A percentile compares a stretch with the other conserved stretches of the same genome.
phyloP scores from a whole-genome alignment of 768 basidiomycete genomes.

The Lepiota venenata region DNA sequence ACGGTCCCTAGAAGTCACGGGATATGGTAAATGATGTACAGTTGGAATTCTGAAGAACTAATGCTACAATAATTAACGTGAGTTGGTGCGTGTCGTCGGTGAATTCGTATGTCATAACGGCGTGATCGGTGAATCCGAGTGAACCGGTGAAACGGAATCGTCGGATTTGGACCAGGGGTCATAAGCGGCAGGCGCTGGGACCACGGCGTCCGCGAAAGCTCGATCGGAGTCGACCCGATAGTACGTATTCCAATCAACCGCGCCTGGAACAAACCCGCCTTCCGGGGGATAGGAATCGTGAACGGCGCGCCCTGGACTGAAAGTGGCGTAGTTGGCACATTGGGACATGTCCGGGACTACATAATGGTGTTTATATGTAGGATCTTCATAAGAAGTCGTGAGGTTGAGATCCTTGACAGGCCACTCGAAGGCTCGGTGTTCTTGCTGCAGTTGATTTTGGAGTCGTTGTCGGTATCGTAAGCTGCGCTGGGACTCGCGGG shows the following conservation, averaged over 20 bases:
- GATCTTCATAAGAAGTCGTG: background rate
- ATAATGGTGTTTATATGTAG: background rate
- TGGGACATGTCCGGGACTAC: background rate
- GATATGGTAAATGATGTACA: background rate
- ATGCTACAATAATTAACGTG: slow-evolving; percentile 10
- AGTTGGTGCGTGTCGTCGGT: slow-evolving; percentile 1
- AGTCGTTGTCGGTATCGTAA: background rate
- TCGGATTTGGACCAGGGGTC: slow-evolving; percentile 8
- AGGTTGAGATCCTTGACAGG: background rate
- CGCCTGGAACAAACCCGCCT: background rate
- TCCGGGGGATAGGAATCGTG: background rate
- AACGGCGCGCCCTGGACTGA: background rate
- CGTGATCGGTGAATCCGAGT: slow-evolving; percentile 8
- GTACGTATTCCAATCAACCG: background rate
- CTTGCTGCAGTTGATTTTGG: background rate
- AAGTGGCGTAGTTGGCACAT: background rate
- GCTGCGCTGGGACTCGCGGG: background rate
- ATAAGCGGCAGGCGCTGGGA: background rate
- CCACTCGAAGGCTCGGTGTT: slow-evolving; percentile 1
- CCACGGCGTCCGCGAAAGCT: background rate
- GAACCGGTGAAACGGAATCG: slow-evolving; percentile 4
- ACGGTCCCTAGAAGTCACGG: slow-evolving; percentile 6
- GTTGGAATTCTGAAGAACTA: slow-evolving; percentile 3
- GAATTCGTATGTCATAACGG: slow-evolving; percentile 4
- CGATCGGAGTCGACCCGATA: background rate